Evolutionary conservation across 345 rosid genomes (phyloP).

Genomic region (Mercurialis annua): DNA sequence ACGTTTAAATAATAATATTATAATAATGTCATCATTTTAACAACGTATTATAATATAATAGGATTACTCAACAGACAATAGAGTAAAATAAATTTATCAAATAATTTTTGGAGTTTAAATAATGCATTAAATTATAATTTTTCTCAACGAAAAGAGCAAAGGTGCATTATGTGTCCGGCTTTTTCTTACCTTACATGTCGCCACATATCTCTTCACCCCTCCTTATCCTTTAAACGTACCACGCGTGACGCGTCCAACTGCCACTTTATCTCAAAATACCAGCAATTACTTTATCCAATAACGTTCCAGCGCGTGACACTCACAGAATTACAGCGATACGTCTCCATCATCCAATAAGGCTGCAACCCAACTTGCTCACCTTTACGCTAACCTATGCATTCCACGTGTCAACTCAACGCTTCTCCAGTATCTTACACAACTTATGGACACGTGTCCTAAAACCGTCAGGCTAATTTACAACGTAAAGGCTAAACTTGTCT

Average conservation of each 20-base stretch:
- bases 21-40: no score
- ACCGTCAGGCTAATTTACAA: neutral
- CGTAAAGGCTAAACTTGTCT: no score
- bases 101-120: no score
- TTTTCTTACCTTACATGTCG: neutral
- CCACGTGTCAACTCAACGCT: slow-evolving; percentile 15
- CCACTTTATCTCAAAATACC: no score
- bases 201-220: neutral
- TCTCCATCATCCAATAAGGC: slow-evolving; percentile 12
- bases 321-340: neutral
- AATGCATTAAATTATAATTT: no score
- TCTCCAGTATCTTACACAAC: neutral
- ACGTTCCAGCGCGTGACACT: slow-evolving; percentile 7
- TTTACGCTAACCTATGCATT: neutral
- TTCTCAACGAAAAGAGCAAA: no score
- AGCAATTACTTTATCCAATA: neutral
- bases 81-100: no score
- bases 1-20: no score
- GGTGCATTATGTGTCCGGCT: no score
- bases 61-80: no score
- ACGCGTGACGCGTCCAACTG: no score
- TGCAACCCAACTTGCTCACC: slow-evolving; percentile 4
- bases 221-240: neutral
- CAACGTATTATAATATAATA: no score
- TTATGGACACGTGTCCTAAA: neutral